These are phyloP conservation scores for Saccharomycopsis microspora DNA, from an alignment of 805 yeast genomes.

Conservation along the genomic window DNA sequence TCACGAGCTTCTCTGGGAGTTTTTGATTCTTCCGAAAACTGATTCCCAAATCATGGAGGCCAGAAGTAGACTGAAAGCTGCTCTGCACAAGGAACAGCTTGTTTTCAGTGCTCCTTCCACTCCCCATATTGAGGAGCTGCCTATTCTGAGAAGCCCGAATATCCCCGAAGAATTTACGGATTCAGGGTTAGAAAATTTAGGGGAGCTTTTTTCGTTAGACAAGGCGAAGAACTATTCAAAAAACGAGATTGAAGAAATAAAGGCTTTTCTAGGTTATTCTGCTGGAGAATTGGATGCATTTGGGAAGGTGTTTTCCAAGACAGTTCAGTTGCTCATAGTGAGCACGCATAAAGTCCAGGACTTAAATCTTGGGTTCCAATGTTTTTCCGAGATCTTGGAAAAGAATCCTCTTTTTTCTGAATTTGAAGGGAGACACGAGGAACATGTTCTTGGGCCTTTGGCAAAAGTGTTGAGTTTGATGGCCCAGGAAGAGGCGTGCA, in stretches of 20 bases:
- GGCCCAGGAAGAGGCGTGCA: neutral
- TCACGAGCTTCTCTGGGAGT: constrained; percentile 33
- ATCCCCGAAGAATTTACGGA: constrained; percentile 16
- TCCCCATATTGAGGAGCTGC: constrained; percentile 8
- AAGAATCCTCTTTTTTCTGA: constrained; percentile 1
- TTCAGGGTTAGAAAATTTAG: constrained; percentile 16
- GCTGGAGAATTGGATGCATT: constrained; percentile 28
- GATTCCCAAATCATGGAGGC: constrained; percentile 1
- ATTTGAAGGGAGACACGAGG: neutral
- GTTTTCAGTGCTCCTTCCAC: neutral
- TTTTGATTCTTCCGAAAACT: constrained; percentile 22
- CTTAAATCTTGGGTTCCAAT: neutral
- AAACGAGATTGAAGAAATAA: constrained; percentile 24
- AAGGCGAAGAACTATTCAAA: constrained; percentile 9
- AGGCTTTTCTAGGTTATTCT: constrained; percentile 33
- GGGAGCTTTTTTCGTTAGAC: constrained; percentile 19
- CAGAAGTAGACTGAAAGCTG: constrained; percentile 11
- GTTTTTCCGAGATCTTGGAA: neutral
- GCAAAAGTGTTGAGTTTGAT: neutral
- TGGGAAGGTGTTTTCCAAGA: constrained; percentile 19
- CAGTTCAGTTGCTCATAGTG: constrained; percentile 25
- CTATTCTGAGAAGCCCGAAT: constrained; percentile 7
- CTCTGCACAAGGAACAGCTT: constrained; percentile 7
- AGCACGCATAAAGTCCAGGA: constrained; percentile 8
- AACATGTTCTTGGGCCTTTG: neutral